Conservation (phyloP, 2,329 filamentous ascomycete genomes). For the Juglanconis sp. region DNA sequence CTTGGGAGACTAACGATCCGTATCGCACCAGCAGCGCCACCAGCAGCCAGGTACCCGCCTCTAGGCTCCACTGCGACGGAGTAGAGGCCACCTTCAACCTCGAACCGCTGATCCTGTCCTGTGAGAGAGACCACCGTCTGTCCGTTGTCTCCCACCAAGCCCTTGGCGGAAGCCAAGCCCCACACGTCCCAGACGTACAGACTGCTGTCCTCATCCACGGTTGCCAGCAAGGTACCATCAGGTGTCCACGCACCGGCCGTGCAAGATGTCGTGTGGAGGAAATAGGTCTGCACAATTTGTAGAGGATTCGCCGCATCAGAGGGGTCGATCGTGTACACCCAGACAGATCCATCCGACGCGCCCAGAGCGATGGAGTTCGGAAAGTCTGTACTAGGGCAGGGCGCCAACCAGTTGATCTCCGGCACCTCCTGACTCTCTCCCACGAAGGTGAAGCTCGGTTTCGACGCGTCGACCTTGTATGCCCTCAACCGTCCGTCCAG, state of each 20-base stretch:
- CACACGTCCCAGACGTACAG: slow-evolving; percentile 94
- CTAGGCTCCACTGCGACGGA: slow-evolving; percentile 79
- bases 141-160: slow-evolving; percentile 49
- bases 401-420: slow-evolving; percentile 85
- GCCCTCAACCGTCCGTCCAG: slow-evolving; percentile 79
- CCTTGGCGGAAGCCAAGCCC: slow-evolving; percentile 65
- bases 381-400: slow-evolving; percentile 69
- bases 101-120: slow-evolving; percentile 81
- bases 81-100: slow-evolving; percentile 87
- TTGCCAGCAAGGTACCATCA: slow-evolving; percentile 81
- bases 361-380: slow-evolving; percentile 84
- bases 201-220: slow-evolving; percentile 82
- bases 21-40: slow-evolving; percentile 83
- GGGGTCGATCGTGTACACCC: slow-evolving; percentile 86
- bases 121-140: slow-evolving; percentile 74
- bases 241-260: slow-evolving; percentile 90
- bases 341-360: slow-evolving; percentile 86
- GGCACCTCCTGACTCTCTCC: slow-evolving; percentile 85
- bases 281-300: slow-evolving; percentile 85
- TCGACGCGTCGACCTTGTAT: slow-evolving; percentile 53
- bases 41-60: slow-evolving; percentile 76
- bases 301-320: slow-evolving; percentile 59
- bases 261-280: slow-evolving; percentile 80
- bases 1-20: slow-evolving; percentile 82
- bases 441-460: slow-evolving; percentile 57